A percentile compares a stretch with the other conserved stretches of the same genome.
Conservation (phyloP, 768 basidiomycete species). For the Podaxis sp. region DNA sequence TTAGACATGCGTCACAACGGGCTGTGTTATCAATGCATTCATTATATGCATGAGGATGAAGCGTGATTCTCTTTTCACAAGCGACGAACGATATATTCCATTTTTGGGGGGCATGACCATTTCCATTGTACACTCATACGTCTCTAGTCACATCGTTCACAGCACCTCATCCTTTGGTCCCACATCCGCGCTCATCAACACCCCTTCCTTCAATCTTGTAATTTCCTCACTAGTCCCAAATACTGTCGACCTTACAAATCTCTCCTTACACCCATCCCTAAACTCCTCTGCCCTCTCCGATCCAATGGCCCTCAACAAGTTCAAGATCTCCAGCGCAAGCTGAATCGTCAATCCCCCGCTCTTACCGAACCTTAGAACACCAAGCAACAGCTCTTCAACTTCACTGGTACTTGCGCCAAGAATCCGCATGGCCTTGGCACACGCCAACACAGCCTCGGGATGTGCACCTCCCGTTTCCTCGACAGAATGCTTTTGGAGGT, state of each 20-base stretch:
- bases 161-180: neutral
- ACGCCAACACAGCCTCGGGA: conserved; percentile 53
- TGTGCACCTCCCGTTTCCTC: neutral
- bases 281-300: conserved; percentile 61
- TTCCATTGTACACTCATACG: neutral
- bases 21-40: no score
- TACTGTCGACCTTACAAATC: conserved; percentile 58
- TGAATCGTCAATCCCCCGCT: conserved; percentile 20
- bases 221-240: conserved; percentile 60
- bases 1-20: no score
- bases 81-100: neutral
- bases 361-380: conserved; percentile 37
- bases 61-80: neutral
- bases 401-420: conserved; percentile 51
- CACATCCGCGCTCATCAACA: conserved; percentile 12
- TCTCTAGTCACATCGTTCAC: neutral
- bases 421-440: conserved; percentile 49
- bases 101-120: neutral
- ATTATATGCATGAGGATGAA: no score
- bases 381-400: conserved; percentile 56
- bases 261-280: conserved; percentile 43
- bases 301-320: conserved; percentile 47
- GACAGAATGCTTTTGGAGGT: conserved; percentile 57
- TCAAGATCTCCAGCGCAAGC: conserved; percentile 47
- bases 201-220: conserved; percentile 28